Conservation (phyloP, 2,329 filamentous ascomycete genomes). For the Colletotrichum coccodes region DNA sequence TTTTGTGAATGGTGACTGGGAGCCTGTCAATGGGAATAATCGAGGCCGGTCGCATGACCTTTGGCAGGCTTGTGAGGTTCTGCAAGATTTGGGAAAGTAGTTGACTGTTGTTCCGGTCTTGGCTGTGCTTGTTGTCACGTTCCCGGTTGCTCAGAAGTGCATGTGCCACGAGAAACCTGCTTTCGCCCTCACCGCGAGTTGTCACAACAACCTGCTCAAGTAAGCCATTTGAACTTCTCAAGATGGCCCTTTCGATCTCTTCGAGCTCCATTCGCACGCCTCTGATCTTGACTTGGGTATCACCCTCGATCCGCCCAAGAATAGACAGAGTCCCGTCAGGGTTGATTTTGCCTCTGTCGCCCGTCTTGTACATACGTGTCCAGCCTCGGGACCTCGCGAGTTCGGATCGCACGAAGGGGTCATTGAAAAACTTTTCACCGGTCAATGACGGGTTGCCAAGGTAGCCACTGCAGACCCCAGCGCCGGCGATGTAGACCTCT, state of each 20-base stretch:
- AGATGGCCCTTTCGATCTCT: conserved; percentile 45
- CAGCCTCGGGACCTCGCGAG: conserved; percentile 27
- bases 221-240: conserved; percentile 33
- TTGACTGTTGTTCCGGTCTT: background rate
- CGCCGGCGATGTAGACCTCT: conserved; percentile 45
- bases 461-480: conserved; percentile 45
- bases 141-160: conserved; percentile 35
- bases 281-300: conserved; percentile 57
- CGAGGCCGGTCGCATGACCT: background rate
- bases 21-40: background rate
- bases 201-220: conserved; percentile 38
- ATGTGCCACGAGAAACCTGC: conserved; percentile 40
- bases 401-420: conserved; percentile 3
- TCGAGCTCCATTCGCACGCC: conserved; percentile 57
- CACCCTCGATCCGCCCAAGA: conserved; percentile 49
- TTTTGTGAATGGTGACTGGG: background rate
- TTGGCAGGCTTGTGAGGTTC: background rate
- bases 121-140: background rate
- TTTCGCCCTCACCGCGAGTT: conserved; percentile 28
- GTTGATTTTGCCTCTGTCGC: conserved; percentile 49
- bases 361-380: conserved; percentile 49
- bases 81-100: background rate
- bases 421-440: conserved; percentile 30
- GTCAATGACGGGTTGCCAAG: conserved; percentile 40
- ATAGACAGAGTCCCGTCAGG: conserved; percentile 46